phyloP scores from a whole-genome alignment of 1,284 basidiomycete species.

The Inonotus obliquus region DNA sequence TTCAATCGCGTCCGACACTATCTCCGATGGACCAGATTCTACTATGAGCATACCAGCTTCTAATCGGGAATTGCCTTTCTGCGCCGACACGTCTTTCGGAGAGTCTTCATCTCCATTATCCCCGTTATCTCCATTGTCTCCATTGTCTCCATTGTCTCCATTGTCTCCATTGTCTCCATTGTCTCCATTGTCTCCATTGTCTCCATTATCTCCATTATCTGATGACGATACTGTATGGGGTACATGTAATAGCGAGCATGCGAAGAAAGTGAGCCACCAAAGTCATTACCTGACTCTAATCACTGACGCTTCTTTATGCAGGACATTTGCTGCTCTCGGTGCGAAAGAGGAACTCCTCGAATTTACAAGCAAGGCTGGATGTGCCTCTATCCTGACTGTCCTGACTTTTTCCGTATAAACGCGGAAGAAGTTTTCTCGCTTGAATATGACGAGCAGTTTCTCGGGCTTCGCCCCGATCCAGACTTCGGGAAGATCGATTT shows the following conservation, averaged over 20 bases:
- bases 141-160: no score
- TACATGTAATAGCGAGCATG: neutral
- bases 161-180: no score
- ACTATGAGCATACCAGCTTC: no score
- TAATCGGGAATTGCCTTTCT: no score
- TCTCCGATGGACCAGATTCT: neutral
- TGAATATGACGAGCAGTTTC: constrained; percentile 45
- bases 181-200: no score
- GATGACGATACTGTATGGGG: no score
- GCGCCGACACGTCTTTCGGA: no score
- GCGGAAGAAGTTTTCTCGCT: constrained; percentile 20
- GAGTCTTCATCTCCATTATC: no score
- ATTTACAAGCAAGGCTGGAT: constrained; percentile 56
- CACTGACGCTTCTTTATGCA: neutral
- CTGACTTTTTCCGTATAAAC: constrained; percentile 45
- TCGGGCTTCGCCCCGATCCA: constrained; percentile 30
- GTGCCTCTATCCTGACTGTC: constrained; percentile 56
- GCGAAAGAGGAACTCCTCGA: constrained; percentile 36
- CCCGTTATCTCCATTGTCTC: no score
- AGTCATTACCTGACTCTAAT: neutral
- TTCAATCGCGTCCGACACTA: neutral
- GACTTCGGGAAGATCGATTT: constrained; percentile 27
- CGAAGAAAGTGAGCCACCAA: neutral
- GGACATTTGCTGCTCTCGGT: constrained; percentile 28
- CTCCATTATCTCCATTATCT: no score